Evolutionary conservation across 371 early-diverging fungal genomes (phyloP).

Genomic region (Rhizopus sp.): DNA sequence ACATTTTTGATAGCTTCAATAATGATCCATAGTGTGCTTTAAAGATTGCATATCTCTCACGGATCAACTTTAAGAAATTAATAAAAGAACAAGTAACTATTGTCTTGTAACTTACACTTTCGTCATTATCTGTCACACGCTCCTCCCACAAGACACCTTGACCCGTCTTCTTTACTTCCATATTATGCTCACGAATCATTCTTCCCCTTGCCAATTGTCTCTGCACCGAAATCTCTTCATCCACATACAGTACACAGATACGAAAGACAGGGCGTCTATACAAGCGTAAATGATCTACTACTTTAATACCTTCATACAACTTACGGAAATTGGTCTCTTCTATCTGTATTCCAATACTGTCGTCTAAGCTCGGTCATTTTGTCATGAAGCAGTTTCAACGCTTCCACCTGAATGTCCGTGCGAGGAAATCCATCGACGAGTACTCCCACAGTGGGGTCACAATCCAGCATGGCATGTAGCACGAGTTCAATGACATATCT

Average conservation of each 20-base stretch:
- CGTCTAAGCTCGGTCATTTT: constrained; percentile 61
- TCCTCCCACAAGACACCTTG: constrained; percentile 68
- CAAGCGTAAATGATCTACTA: neutral
- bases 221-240: constrained; percentile 65
- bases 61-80: constrained; percentile 46
- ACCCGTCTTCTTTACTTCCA: constrained; percentile 58
- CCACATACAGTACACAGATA: constrained; percentile 68
- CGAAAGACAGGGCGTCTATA: constrained; percentile 65
- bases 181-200: constrained; percentile 63
- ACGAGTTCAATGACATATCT: constrained; percentile 63
- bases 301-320: neutral
- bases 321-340: constrained; percentile 60
- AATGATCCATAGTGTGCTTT: constrained; percentile 68
- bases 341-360: constrained; percentile 58
- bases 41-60: constrained; percentile 66
- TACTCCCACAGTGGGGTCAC: constrained; percentile 65
- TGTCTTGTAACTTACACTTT: constrained; percentile 39
- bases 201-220: constrained; percentile 63
- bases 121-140: constrained; percentile 69
- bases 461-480: constrained; percentile 59
- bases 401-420: constrained; percentile 70
- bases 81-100: neutral
- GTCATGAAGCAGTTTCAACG: constrained; percentile 61
- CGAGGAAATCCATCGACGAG: constrained; percentile 74
- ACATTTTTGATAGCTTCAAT: constrained; percentile 63